phyloP scores from a whole-genome alignment of 2,329 filamentous ascomycete genomes.

The Sclerotinia minor region DNA sequence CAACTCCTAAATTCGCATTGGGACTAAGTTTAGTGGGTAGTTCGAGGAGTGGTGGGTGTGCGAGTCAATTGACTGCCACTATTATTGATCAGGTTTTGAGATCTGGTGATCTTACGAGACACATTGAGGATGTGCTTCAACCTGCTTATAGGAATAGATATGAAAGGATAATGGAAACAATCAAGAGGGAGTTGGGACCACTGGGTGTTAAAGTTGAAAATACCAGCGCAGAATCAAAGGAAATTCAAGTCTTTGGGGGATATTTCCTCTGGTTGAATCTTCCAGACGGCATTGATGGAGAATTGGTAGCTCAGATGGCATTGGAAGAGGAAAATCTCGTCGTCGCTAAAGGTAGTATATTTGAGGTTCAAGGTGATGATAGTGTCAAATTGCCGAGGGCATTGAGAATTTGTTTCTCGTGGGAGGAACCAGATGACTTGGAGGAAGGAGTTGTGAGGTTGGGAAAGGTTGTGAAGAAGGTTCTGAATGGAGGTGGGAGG shows the following conservation, averaged over 20 bases:
- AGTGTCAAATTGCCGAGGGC: slow-evolving; percentile 57
- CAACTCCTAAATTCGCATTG: slow-evolving; percentile 58
- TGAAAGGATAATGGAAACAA: slow-evolving; percentile 56
- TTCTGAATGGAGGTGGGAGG: slow-evolving; percentile 34
- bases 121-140: slow-evolving; percentile 47
- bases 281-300: slow-evolving; percentile 52
- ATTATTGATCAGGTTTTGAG: slow-evolving; percentile 52
- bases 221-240: slow-evolving; percentile 46
- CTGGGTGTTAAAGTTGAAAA: slow-evolving; percentile 53
- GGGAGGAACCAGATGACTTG: slow-evolving; percentile 66
- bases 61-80: slow-evolving; percentile 55
- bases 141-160: slow-evolving; percentile 52
- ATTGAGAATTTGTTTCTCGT: slow-evolving; percentile 70
- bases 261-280: slow-evolving; percentile 84
- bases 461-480: slow-evolving; percentile 46
- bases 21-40: slow-evolving; percentile 56
- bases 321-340: slow-evolving; percentile 64
- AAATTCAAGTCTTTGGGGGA: slow-evolving; percentile 63
- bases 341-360: slow-evolving; percentile 68
- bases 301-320: slow-evolving; percentile 57
- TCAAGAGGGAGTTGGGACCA: slow-evolving; percentile 60
- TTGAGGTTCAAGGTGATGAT: slow-evolving; percentile 63
- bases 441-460: slow-evolving; percentile 67
- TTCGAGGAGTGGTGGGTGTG: slow-evolving; percentile 58
- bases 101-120: slow-evolving; percentile 47